phyloP scores from a whole-genome alignment of 495 filamentous ascomycete genomes.

The Penicillium subrubescens region DNA sequence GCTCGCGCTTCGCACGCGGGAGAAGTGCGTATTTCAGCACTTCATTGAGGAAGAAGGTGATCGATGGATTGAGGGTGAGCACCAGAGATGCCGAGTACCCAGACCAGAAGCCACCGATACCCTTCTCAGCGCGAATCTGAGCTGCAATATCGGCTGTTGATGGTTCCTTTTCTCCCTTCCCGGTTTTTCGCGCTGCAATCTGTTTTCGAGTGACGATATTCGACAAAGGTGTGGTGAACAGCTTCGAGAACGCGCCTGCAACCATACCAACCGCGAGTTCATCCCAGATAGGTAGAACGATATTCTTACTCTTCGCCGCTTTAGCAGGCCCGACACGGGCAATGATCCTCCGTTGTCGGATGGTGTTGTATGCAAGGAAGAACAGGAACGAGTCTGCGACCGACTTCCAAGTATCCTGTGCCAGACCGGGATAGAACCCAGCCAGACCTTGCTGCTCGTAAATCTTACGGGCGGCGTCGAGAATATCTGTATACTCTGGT shows the following conservation, averaged over 20 bases:
- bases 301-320: constrained; percentile 44
- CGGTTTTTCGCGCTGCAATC: constrained; percentile 52
- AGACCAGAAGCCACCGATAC: constrained; percentile 81
- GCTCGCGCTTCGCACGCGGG: constrained; percentile 49
- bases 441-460: constrained; percentile 66
- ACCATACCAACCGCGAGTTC: constrained; percentile 77
- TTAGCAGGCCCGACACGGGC: constrained; percentile 34
- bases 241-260: constrained; percentile 75
- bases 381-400: constrained; percentile 80
- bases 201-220: constrained; percentile 86
- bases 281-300: constrained; percentile 62
- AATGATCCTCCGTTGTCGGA: constrained; percentile 63
- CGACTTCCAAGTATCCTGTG: constrained; percentile 71
- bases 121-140: constrained; percentile 70
- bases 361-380: constrained; percentile 77
- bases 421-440: constrained; percentile 76
- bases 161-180: not conserved
- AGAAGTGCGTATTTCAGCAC: constrained; percentile 62
- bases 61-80: constrained; percentile 80
- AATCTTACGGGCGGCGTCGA: constrained; percentile 73
- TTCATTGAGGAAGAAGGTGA: constrained; percentile 85
- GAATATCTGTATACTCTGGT: constrained; percentile 56
- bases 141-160: constrained; percentile 59
- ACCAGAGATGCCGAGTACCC: constrained; percentile 83
- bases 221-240: constrained; percentile 78